Base-by-base conservation (phyloP, 23 red algal species). In the Cyanidiococcus yangmingshanensis region DNA sequence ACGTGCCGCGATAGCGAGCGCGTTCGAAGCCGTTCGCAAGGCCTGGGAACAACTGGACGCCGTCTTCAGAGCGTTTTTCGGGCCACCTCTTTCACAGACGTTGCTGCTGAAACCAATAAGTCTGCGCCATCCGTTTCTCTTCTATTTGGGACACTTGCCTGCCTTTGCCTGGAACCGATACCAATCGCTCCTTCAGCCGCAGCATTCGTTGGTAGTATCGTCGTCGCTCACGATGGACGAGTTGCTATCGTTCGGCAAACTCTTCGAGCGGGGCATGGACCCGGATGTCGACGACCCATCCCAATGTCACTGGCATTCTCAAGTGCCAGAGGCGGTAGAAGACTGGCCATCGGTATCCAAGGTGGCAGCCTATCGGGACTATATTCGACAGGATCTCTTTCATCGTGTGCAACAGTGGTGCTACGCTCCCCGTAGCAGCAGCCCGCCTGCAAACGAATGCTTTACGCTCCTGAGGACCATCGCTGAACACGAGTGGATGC, bases 401-500 rank as follows among this genome's bases (percentile, higher is more conserved):
- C 27, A 71, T 25, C 63, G 32, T 25, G 3, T 71, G 27, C n/a
- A 30, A 29, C 63, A 29, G 16, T 25, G 21, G 63, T 7, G n/a
- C 63, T 12, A 25, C 3, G 7, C 63, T 3, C 16, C 7, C 63
- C 16, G 32, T 30, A 30, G 12, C 63, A 7, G 7, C 12, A 30
- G 3, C 12, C 63, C 27, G n/a, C 21, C 63, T 2, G 16, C 63
- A 25, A 71, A 7, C 63, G 3, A 12, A 7, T 25, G n/a, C 63
- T 71, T 3, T 7, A 71, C 21, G 63, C 32, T 77, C 16, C n/a
- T 39, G 51, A 40, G 27, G 75, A 68, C 90, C 16, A 74, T 89
- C 21, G 76, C 68, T 2, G 94, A 98, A 77, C 94, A 98, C 68
- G 94, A 98, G 1, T 33, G 82, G 12, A 91, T 98, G 94, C 94